These are phyloP conservation scores for Aspergillus ostianus DNA, from an alignment of 495 filamentous ascomycete species.

Conservation along the genomic window DNA sequence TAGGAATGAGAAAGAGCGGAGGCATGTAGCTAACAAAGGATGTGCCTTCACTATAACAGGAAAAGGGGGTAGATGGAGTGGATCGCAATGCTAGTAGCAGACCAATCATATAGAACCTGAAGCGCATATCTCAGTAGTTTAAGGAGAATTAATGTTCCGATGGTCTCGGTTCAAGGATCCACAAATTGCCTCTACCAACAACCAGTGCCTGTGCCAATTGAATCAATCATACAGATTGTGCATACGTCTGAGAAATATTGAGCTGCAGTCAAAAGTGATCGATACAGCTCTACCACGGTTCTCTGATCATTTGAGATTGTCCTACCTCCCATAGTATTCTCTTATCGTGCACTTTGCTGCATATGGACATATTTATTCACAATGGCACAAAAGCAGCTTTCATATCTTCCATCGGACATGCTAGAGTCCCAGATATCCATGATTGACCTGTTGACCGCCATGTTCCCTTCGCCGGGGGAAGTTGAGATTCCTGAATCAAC, in stretches of 20 bases:
- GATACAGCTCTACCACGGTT: not conserved
- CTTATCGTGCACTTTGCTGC: not conserved
- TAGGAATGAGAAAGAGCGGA: too few species aligned
- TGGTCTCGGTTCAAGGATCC: not conserved
- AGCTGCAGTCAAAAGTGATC: not conserved
- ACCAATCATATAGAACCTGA: too few species aligned
- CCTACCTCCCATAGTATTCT: not conserved
- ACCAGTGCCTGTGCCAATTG: not conserved
- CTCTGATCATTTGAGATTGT: too few species aligned
- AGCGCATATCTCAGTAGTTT: too few species aligned
- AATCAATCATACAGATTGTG: not conserved
- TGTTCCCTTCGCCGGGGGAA: slow-evolving; percentile 37
- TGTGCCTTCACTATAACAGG: too few species aligned
- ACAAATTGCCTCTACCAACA: not conserved
- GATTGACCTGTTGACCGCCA: slow-evolving; percentile 36
- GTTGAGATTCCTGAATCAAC: slow-evolving; percentile 35
- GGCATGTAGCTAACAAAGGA: too few species aligned
- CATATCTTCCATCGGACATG: slow-evolving; percentile 25
- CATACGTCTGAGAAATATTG: not conserved
- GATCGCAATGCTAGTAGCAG: too few species aligned
- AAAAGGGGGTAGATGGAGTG: too few species aligned
- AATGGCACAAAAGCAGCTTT: slow-evolving; percentile 23
- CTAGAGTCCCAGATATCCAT: slow-evolving; percentile 38
- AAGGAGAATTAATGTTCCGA: not conserved
- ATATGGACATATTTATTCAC: not conserved